These are phyloP conservation scores for Mallotus japonicus DNA, from an alignment of 441 rosid species.

Conservation along the genomic window DNA sequence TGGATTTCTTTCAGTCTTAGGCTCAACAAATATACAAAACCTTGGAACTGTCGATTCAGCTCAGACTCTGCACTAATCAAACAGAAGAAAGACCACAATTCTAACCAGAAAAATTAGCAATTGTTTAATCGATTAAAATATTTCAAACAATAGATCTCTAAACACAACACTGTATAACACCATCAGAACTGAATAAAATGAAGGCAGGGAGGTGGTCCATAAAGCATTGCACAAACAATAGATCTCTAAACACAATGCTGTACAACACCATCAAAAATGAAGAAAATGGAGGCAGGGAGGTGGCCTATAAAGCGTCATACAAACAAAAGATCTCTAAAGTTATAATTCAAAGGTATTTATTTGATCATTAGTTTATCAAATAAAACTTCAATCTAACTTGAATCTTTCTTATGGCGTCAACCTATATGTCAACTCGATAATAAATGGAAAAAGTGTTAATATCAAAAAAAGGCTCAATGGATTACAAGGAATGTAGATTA, in stretches of 20 bases:
- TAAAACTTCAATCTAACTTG: not conserved
- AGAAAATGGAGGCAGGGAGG: not conserved
- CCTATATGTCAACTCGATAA: not conserved
- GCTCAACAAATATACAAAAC: no score
- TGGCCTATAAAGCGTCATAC: not conserved
- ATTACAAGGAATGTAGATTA: slow-evolving; percentile 7
- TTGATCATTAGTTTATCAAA: not conserved
- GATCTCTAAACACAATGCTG: no score
- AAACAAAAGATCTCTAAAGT: not conserved
- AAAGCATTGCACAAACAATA: not conserved
- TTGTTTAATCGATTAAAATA: not conserved
- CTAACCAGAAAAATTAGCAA: not conserved
- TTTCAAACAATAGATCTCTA: no score
- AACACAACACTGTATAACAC: not conserved
- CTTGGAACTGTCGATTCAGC: not conserved
- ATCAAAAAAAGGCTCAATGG: not conserved
- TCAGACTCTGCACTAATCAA: not conserved
- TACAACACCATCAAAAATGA: not conserved
- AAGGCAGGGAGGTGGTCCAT: not conserved
- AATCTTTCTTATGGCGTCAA: not conserved
- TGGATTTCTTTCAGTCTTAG: no score
- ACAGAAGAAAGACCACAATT: not conserved
- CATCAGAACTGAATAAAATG: not conserved
- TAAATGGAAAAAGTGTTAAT: not conserved
- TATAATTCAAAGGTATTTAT: no score